Base-by-base conservation (phyloP, 768 basidiomycete species). In the Boletus tylopilopsis region DNA sequence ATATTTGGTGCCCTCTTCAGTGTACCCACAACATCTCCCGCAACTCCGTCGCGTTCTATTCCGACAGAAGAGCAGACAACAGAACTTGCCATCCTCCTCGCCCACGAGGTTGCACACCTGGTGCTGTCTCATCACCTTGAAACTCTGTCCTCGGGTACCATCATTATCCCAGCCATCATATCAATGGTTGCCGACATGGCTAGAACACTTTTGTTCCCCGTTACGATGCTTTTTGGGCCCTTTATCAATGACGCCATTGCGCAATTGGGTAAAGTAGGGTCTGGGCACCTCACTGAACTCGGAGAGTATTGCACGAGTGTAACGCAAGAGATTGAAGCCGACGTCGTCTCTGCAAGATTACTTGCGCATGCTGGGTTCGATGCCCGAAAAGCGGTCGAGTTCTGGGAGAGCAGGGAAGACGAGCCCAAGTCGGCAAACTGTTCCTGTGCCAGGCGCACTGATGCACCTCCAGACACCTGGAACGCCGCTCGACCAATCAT, bases 171-270 rank as follows among this genome's bases (percentile, higher is more conserved):
- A 0, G 86, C 85, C 24, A 73, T 89, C 13, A 68, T 91, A 37
- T 88, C 89, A 1, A 84, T 97, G 54, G 56, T 80, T 13, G 75
- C 87, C 18, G 94, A 97, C 64, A 59, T 93, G 19, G 61, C 87
- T 21, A 77, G 94, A 35, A 84, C 91, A 3, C 63, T 93, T 27
- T 69, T 94, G 13, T 97, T 94, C 68, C 94, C 94, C 0, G 61
- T 94, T 42, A 96, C 91, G 5, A 92, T 90, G 86, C 61, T 94
- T 9, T 83, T 97, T 48, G 94, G 95, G 0, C 95, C 95, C 1
- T 96, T 97, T 64, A 82, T 97, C 50, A 94, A 95, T 62, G 95
- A 99, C 59, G 94, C 91, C 3, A 78, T 98, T 22, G 90, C 85
- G 0, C 82, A 88, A 44, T 59, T 93, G 45, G 85, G 90, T 22